Evolutionary conservation across 768 basidiomycete genomes (phyloP).

Genomic region (Tricholoma flavovirens): DNA sequence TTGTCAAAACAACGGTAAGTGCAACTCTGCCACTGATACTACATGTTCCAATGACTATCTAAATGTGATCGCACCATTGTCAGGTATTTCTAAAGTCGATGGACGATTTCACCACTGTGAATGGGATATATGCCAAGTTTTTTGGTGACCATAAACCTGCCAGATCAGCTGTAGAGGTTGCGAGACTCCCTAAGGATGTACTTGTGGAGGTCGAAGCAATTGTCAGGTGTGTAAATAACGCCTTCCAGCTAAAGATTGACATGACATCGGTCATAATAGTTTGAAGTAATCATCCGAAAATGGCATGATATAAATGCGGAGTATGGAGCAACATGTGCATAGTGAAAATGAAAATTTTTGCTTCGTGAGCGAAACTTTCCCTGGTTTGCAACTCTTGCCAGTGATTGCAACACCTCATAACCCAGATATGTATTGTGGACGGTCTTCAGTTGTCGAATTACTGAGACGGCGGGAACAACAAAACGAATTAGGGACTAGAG

Average conservation of each 20-base stretch:
- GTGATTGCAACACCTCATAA: too few species aligned
- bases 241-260: background rate
- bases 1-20: slow-evolving; percentile 88
- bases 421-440: background rate
- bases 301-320: background rate
- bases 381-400: too few species aligned
- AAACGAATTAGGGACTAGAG: too few species aligned
- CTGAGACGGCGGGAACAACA: too few species aligned
- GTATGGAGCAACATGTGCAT: slow-evolving; percentile 12
- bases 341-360: background rate
- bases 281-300: slow-evolving; percentile 22
- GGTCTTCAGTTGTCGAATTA: background rate
- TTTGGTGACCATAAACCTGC: slow-evolving; percentile 94
- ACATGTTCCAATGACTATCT: background rate
- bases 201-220: slow-evolving; percentile 91
- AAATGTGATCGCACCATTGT: background rate
- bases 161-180: slow-evolving; percentile 85
- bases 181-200: slow-evolving; percentile 84
- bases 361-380: background rate
- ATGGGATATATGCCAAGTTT: slow-evolving; percentile 74
- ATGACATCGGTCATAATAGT: slow-evolving; percentile 15
- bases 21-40: background rate
- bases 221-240: slow-evolving; percentile 48
- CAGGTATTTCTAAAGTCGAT: slow-evolving; percentile 92
- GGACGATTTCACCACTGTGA: slow-evolving; percentile 83